These are phyloP conservation scores for Syzygium jambos DNA, from an alignment of 345 rosid species.

Conservation along the genomic window DNA sequence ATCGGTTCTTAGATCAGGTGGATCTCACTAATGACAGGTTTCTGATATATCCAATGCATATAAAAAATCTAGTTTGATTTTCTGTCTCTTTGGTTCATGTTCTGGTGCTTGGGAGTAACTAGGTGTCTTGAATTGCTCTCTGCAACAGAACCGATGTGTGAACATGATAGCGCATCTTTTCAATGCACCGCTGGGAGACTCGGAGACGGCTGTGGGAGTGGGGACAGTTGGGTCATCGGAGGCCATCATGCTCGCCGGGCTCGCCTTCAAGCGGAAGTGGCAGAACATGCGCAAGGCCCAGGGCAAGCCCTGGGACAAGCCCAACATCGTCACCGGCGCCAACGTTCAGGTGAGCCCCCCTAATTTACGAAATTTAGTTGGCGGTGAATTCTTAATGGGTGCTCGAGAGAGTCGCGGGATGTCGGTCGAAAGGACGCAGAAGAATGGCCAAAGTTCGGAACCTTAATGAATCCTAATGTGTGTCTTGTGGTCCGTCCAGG, in stretches of 20 bases:
- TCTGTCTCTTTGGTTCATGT: background rate
- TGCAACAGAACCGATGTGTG: constrained; percentile 80
- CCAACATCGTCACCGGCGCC: constrained; percentile 94
- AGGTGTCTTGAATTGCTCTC: background rate
- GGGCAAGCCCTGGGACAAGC: constrained; percentile 78
- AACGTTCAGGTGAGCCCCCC: constrained; percentile 57
- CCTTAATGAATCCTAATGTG: background rate
- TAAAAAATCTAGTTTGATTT: background rate
- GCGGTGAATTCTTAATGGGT: background rate
- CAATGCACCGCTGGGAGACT: constrained; percentile 71
- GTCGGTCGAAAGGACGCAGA: background rate
- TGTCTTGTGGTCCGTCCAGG: background rate
- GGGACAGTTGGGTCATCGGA: constrained; percentile 95
- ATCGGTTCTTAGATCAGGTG: background rate
- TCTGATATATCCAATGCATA: background rate
- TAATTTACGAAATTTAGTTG: background rate
- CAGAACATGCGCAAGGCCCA: constrained; percentile 80
- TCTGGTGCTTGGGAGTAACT: background rate
- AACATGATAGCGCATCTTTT: constrained; percentile 88
- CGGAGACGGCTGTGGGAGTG: constrained; percentile 79
- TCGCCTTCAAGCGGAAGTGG: constrained; percentile 92
- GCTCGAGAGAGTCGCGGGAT: background rate
- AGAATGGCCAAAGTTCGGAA: background rate
- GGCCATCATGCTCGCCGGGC: constrained; percentile 94
- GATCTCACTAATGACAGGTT: background rate